These are phyloP conservation scores for Cornus kousa DNA, from an alignment of 148 eudicot species.

Conservation along the genomic window DNA sequence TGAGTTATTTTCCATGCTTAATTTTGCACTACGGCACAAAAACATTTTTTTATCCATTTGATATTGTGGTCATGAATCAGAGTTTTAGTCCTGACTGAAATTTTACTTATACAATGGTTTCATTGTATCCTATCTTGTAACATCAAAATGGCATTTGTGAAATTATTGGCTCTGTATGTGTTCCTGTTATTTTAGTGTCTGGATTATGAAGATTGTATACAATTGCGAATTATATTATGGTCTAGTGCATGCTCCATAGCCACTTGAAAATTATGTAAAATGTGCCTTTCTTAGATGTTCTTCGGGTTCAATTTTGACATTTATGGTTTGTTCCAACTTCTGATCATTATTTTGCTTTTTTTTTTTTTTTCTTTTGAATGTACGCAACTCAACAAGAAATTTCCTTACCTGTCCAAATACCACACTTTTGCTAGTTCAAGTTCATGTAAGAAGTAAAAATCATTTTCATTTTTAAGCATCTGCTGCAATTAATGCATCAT, in stretches of 20 bases:
- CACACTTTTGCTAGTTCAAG: background rate
- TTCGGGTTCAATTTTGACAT: too few relatives aligned
- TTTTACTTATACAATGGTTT: too few relatives aligned
- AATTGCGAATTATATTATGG: background rate
- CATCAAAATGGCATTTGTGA: background rate
- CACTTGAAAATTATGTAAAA: too few relatives aligned
- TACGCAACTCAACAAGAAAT: background rate
- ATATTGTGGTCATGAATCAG: background rate
- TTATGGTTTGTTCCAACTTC: too few relatives aligned
- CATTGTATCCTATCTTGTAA: background rate
- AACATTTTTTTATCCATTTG: background rate
- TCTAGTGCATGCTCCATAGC: too few relatives aligned
- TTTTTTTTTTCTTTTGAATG: background rate
- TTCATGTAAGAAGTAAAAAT: background rate
- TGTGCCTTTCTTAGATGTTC: too few relatives aligned
- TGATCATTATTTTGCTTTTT: too few relatives aligned
- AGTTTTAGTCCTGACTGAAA: background rate
- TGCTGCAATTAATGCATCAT: background rate
- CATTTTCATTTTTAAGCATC: background rate
- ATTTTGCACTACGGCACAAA: too few relatives aligned
- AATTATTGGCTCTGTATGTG: background rate
- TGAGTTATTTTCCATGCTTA: too few relatives aligned
- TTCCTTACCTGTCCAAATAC: too few relatives aligned
- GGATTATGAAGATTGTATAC: background rate
- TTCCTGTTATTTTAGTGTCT: background rate